Evolutionary conservation across 2,329 filamentous ascomycete genomes (phyloP).

Genomic region (Sclerotinia nivalis): DNA sequence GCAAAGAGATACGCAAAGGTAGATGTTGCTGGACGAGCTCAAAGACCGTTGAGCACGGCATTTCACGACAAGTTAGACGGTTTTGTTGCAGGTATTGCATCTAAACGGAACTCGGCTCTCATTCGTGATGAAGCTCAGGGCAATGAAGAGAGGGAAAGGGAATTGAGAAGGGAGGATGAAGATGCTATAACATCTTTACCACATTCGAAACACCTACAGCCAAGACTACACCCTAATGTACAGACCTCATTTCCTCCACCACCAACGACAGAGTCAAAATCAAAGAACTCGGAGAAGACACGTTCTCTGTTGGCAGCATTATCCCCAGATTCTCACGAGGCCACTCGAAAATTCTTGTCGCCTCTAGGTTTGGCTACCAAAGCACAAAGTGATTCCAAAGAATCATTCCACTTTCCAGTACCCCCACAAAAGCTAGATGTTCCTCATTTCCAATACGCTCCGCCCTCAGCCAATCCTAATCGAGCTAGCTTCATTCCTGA

Average conservation of each 20-base stretch:
- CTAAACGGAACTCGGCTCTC: conserved; percentile 80
- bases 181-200: conserved; percentile 83
- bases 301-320: conserved; percentile 28
- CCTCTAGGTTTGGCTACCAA: conserved; percentile 23
- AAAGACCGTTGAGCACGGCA: conserved; percentile 68
- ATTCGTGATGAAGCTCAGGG: conserved; percentile 81
- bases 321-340: conserved; percentile 44
- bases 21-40: conserved; percentile 47
- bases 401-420: conserved; percentile 59
- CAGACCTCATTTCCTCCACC: conserved; percentile 39
- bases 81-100: conserved; percentile 82
- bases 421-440: conserved; percentile 48
- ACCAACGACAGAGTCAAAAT: conserved; percentile 45
- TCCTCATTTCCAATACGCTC: conserved; percentile 62
- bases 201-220: conserved; percentile 62
- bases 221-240: conserved; percentile 45
- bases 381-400: conserved; percentile 30
- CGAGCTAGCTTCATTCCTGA: conserved; percentile 21
- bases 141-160: conserved; percentile 74
- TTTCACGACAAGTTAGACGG: conserved; percentile 87
- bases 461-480: conserved; percentile 47
- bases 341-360: conserved; percentile 42
- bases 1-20: conserved; percentile 52
- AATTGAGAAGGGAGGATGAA: conserved; percentile 79
- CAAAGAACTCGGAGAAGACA: conserved; percentile 52